Percentiles rank a stretch among this genome's conserved stretches.
phyloP scores from a whole-genome alignment of 352 stramenopile genomes.

The Phytopythium litorale region DNA sequence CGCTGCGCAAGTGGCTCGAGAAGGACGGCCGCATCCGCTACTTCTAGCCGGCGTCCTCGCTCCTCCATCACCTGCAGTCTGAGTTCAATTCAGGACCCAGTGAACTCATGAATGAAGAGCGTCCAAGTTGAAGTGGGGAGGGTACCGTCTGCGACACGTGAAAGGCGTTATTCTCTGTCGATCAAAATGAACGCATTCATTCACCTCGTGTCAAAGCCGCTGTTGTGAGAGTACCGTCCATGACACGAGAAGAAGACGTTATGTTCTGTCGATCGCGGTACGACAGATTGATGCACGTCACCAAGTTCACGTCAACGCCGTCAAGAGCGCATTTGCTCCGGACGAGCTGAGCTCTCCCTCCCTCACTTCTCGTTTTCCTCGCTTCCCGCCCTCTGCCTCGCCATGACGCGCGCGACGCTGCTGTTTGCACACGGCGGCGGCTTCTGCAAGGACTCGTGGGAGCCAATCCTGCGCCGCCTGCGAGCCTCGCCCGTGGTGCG shows the following conservation, averaged over 20 bases:
- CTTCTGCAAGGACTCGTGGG: conserved; percentile 44
- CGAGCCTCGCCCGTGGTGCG: conserved; percentile 19
- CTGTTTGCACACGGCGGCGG: conserved; percentile 41
- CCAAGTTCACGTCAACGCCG: no score
- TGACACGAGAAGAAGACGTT: background rate
- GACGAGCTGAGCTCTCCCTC: background rate
- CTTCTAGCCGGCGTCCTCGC: conserved; percentile 12
- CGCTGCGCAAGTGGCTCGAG: conserved; percentile 50
- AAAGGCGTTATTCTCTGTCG: no score
- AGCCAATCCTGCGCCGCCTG: conserved; percentile 31
- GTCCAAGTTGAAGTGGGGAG: no score
- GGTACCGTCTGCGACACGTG: no score
- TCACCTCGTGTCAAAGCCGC: no score
- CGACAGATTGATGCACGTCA: background rate
- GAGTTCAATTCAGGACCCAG: no score
- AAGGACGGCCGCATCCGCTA: conserved; percentile 38
- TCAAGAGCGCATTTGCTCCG: background rate
- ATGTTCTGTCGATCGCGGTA: background rate
- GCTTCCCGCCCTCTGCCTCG: no score
- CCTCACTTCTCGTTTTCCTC: background rate
- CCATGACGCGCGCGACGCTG: conserved; percentile 15
- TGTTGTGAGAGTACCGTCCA: conserved; percentile 3
- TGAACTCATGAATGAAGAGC: no score
- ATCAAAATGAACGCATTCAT: no score
- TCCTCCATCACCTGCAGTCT: no score